phyloP scores from a whole-genome alignment of 2,329 filamentous ascomycete species.

The Cladosporium phlei region DNA sequence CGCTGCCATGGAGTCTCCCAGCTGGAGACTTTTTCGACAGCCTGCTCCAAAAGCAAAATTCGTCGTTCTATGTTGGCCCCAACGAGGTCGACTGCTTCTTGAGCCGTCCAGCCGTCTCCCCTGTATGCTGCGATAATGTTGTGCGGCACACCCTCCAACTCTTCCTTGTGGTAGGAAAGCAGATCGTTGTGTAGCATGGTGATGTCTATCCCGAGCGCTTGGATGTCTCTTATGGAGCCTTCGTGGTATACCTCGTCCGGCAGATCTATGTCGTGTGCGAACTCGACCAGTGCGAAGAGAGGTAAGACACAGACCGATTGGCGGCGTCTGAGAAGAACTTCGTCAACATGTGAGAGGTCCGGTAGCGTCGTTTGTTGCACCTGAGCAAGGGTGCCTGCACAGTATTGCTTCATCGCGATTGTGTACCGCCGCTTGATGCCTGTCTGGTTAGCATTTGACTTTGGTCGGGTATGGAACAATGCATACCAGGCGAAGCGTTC shows the following conservation, averaged over 20 bases:
- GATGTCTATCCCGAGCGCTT: not conserved
- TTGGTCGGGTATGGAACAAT: not conserved
- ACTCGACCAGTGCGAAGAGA: slow-evolving; percentile 2
- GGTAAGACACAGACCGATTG: slow-evolving; percentile 5
- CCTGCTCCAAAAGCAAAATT: not conserved
- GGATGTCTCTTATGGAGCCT: not conserved
- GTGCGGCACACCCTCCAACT: slow-evolving; percentile 1
- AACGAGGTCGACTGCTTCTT: not conserved
- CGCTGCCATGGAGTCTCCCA: not conserved
- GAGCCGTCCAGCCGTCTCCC: not conserved
- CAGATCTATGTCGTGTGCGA: not conserved
- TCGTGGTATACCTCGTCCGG: not conserved
- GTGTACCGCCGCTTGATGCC: not conserved
- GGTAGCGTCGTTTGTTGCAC: not conserved
- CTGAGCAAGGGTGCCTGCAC: not conserved
- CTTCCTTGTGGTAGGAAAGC: slow-evolving; percentile 1
- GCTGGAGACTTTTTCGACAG: not conserved
- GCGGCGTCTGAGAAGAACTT: not conserved
- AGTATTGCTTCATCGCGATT: not conserved
- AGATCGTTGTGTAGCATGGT: slow-evolving; percentile 2
- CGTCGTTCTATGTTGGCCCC: not conserved
- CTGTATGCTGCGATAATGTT: not conserved
- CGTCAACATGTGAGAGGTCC: not conserved
- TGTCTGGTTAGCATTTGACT: not conserved
- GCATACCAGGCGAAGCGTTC: not conserved